Conservation (phyloP, 768 basidiomycete species). For the Mycena galericulata region DNA sequence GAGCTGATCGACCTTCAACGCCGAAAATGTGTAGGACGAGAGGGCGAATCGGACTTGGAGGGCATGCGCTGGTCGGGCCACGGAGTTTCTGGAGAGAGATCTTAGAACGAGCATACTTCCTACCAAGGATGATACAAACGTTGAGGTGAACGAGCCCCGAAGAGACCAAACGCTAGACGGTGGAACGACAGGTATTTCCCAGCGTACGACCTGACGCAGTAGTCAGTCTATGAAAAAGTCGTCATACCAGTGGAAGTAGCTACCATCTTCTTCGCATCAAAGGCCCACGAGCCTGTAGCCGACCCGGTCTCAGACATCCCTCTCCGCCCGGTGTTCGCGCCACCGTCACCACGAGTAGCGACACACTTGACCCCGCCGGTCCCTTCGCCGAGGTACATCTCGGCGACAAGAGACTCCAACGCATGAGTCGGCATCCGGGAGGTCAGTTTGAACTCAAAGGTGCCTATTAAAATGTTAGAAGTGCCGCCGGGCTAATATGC, state of each 20-base stretch:
- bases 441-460: constrained; percentile 71
- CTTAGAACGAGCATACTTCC: background rate
- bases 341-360: constrained; percentile 67
- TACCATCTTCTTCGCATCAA: constrained; percentile 78
- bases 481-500: background rate
- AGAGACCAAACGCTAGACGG: constrained; percentile 79
- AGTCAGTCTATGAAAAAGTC: constrained; percentile 10
- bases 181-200: constrained; percentile 79
- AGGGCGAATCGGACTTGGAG: constrained; percentile 81
- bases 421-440: constrained; percentile 72
- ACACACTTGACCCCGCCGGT: constrained; percentile 81
- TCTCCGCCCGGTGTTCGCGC: constrained; percentile 49
- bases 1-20: constrained; percentile 88
- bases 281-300: constrained; percentile 80
- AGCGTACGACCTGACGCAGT: constrained; percentile 69
- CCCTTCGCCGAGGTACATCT: constrained; percentile 80
- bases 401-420: constrained; percentile 78
- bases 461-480: constrained; percentile 50
- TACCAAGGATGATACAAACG: constrained; percentile 53
- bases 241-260: constrained; percentile 18
- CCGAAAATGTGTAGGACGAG: constrained; percentile 78
- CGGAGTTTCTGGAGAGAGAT: constrained; percentile 40
- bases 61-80: constrained; percentile 79
- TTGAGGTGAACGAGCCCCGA: constrained; percentile 80
- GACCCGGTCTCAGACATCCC: constrained; percentile 46